These are phyloP conservation scores for Penicillium alfredii DNA, from an alignment of 495 filamentous ascomycete genomes.

Conservation along the genomic window DNA sequence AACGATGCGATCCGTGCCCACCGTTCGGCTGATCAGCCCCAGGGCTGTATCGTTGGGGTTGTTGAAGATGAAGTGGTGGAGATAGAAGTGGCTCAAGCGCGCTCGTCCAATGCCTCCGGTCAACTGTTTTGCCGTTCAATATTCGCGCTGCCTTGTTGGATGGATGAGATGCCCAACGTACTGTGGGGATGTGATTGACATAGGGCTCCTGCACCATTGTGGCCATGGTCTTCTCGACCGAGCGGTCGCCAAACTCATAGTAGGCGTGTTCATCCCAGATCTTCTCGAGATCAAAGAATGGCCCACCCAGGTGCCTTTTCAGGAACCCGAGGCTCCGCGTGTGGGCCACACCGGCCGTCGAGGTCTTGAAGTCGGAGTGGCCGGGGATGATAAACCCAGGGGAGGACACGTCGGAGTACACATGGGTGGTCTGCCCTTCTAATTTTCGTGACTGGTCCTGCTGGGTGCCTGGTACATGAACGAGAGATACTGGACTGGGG, in stretches of 20 bases:
- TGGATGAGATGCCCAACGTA: conserved; percentile 20
- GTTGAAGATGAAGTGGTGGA: conserved; percentile 64
- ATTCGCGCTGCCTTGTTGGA: too few species aligned
- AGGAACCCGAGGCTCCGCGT: conserved; percentile 30
- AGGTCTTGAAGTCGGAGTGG: conserved; percentile 23
- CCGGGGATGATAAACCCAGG: conserved; percentile 29
- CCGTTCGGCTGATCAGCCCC: conserved; percentile 65
- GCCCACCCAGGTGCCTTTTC: conserved; percentile 29
- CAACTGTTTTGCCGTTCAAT: conserved; percentile 25
- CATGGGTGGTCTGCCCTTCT: conserved; percentile 7
- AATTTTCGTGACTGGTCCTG: neutral
- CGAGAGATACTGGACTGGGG: conserved; percentile 5
- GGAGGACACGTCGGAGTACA: conserved; percentile 21
- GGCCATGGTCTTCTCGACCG: conserved; percentile 42
- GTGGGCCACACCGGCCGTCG: conserved; percentile 28
- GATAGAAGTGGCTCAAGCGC: conserved; percentile 61
- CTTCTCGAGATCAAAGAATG: conserved; percentile 53
- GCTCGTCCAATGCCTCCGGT: conserved; percentile 67
- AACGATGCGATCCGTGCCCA: conserved; percentile 52
- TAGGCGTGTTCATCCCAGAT: conserved; percentile 54
- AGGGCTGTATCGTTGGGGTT: conserved; percentile 60
- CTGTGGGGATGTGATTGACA: conserved; percentile 53
- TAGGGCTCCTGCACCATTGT: conserved; percentile 56
- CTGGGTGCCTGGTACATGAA: conserved; percentile 7
- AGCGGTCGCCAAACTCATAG: conserved; percentile 34